phyloP scores from a whole-genome alignment of 1,284 basidiomycete genomes.

The Inonotus obliquus region DNA sequence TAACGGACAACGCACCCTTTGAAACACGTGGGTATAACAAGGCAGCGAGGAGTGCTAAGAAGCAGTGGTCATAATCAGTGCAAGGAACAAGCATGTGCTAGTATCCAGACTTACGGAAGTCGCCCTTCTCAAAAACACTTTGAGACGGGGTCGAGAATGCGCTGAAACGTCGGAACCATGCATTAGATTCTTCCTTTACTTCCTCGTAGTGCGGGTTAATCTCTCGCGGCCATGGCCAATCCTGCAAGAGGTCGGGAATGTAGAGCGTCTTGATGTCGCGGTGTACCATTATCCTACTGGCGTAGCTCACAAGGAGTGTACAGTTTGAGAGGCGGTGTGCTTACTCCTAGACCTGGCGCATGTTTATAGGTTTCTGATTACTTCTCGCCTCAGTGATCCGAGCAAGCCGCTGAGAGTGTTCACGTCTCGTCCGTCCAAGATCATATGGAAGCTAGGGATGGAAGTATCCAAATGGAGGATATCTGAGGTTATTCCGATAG shows the following conservation, averaged over 20 bases:
- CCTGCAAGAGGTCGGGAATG: not conserved
- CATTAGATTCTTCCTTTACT: not conserved
- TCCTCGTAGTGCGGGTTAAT: constrained; percentile 8
- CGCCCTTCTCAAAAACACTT: constrained; percentile 16
- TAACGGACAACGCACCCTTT: not conserved
- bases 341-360: too few species aligned
- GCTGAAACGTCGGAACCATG: constrained; percentile 3
- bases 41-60: constrained; percentile 16
- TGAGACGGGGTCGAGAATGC: constrained; percentile 12
- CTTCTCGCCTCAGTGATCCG: too few species aligned
- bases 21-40: constrained; percentile 23
- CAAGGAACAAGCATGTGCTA: not conserved
- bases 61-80: not conserved
- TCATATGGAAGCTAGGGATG: too few species aligned
- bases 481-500: too few species aligned
- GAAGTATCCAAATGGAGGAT: too few species aligned
- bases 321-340: too few species aligned
- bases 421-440: too few species aligned
- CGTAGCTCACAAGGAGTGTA: too few species aligned
- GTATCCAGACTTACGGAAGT: constrained; percentile 16
- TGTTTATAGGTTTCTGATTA: too few species aligned
- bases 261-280: not conserved
- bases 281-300: too few species aligned
- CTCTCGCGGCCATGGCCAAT: constrained; percentile 2
- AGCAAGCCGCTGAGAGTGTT: too few species aligned